These are phyloP conservation scores for Chlorella sp. DNA, from an alignment of 139 green algal genomes.

Conservation along the genomic window DNA sequence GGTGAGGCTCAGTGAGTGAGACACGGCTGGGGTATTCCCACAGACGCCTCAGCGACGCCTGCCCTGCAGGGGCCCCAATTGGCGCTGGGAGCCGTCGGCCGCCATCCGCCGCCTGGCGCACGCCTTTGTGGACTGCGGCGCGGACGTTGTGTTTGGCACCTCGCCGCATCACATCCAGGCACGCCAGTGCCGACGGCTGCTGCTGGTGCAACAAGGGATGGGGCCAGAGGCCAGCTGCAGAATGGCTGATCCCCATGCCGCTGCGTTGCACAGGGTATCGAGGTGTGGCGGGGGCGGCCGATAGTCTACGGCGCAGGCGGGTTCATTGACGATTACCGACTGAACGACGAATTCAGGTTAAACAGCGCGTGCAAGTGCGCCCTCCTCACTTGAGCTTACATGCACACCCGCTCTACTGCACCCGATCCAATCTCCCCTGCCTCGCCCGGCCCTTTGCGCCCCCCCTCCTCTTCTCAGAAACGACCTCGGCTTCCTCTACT, in stretches of 20 bases:
- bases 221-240: too few species aligned
- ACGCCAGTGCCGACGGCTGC: background rate
- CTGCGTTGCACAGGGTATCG: conserved; percentile 42
- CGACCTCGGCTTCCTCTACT: conserved; percentile 57
- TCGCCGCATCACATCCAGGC: conserved; percentile 51
- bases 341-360: conserved; percentile 60
- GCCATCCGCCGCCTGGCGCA: conserved; percentile 35
- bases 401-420: too few species aligned
- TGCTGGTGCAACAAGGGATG: background rate
- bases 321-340: conserved; percentile 68
- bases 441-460: too few species aligned
- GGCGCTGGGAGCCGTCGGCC: conserved; percentile 48
- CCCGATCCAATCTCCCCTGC: too few species aligned
- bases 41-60: too few species aligned
- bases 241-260: too few species aligned
- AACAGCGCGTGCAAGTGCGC: too few species aligned
- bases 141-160: conserved; percentile 56
- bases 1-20: conserved; percentile 25
- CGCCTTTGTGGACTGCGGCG: conserved; percentile 42
- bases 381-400: too few species aligned
- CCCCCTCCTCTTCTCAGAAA: too few species aligned
- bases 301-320: conserved; percentile 68
- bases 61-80: conserved; percentile 59
- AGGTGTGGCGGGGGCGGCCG: conserved; percentile 43
- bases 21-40: too few species aligned